These are phyloP conservation scores for Globisporangium barbulae DNA, from an alignment of 352 stramenopile genomes.

Conservation along the genomic window DNA sequence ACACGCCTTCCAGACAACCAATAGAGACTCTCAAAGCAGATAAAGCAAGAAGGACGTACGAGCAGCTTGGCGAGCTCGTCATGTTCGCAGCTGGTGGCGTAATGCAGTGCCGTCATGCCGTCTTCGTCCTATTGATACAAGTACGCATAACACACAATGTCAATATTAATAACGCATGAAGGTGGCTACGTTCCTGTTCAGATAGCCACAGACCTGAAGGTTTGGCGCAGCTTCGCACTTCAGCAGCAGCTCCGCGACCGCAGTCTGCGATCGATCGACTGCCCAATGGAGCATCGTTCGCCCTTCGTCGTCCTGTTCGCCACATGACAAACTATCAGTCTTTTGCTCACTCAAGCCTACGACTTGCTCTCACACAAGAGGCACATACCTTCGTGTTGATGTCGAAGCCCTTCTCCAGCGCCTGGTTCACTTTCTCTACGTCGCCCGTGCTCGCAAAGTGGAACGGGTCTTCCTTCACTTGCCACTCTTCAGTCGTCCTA, in stretches of 20 bases:
- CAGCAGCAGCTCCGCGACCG: constrained; percentile 52
- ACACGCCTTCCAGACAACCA: neutral
- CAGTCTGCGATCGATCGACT: constrained; percentile 59
- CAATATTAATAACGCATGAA: neutral
- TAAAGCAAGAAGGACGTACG: constrained; percentile 24
- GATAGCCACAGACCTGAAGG: constrained; percentile 33
- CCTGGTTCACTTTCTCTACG: constrained; percentile 42
- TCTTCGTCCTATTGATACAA: constrained; percentile 47
- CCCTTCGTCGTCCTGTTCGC: constrained; percentile 58
- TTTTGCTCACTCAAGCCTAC: neutral
- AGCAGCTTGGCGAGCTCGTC: constrained; percentile 62
- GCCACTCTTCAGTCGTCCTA: constrained; percentile 77
- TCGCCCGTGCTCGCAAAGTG: constrained; percentile 70
- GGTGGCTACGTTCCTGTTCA: neutral
- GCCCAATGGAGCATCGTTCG: constrained; percentile 84
- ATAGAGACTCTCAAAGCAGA: neutral
- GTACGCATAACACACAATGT: neutral
- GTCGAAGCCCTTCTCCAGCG: constrained; percentile 37
- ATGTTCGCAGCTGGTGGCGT: constrained; percentile 70
- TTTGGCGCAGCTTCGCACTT: constrained; percentile 52
- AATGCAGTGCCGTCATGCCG: constrained; percentile 80
- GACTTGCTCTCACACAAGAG: neutral
- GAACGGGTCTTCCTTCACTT: constrained; percentile 67
- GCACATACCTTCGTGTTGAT: constrained; percentile 40
- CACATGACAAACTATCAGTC: neutral